Base-by-base conservation (phyloP, 768 basidiomycete species). In the Rhodosporidiobolus sp. region DNA sequence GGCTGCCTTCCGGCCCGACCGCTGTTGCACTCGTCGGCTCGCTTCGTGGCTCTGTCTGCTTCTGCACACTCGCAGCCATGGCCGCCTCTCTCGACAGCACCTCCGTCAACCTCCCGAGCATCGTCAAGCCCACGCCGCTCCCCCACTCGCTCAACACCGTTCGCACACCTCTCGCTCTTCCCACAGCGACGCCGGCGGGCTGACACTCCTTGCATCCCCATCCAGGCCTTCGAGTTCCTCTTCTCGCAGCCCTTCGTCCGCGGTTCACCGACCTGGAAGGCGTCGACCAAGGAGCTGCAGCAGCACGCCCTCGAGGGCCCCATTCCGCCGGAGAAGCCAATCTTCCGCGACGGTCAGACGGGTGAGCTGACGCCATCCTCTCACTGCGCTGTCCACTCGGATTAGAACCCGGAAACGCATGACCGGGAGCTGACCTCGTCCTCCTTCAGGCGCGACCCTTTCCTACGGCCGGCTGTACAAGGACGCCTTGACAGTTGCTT, bases 241-340 rank as follows among this genome's bases (percentile, higher is more conserved):
- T 76, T 76, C 72, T 65, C 63, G 1, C 66, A 73, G 35, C 75
- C 75, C 0, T 76, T 76, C 66, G 63, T 59, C 16, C 64, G 63
- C 20, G 72, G 70, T 12, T 64, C 72, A 2, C 24, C 30, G 38
- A 64, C 67, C 3, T 64, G 65, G 65, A 19, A 67, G 24, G 66
- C 57, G 10, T 53, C 69, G 28, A 58, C 72, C 9, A 70, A 65
- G 46, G 58, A 65, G 20, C n/a, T 73, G 8, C 65, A 62, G 20
- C 12, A 16, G 10, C 71, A 70, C 8, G 45, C 20, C 24, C 54
- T 64, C 14, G 32, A 34, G 4, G 63, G 10, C 0, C 62, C 54
- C 4, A 71, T 76, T 43, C 69, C 72, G 24, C 53, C 67, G 19
- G 64, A 68, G 43, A 70, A 67, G 60, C 65, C 75, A 8, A 54